Percentiles rank a stretch among this genome's conserved stretches.
Conservation (phyloP, 129 eudicot species). For the Artemisia argyi region DNA sequence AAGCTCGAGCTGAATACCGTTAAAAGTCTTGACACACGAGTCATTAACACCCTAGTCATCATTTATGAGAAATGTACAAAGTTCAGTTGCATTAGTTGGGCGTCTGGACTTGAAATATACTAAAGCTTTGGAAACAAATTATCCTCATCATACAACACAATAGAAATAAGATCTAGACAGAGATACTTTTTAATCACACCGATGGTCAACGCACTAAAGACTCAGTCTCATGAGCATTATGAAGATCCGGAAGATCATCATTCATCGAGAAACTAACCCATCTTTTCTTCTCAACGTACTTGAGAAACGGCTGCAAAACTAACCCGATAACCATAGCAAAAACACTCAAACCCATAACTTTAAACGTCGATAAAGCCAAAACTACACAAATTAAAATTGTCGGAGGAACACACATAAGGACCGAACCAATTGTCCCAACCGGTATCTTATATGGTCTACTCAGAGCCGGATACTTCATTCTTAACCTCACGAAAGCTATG, state of each 20-base stretch:
- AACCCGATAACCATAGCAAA: constrained; percentile 48
- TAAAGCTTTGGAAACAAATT: background rate
- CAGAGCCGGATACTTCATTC: constrained; percentile 40
- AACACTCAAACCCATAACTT: constrained; percentile 45
- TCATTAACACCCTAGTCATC: too few species aligned
- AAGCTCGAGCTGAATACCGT: too few species aligned
- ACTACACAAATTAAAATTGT: constrained; percentile 47
- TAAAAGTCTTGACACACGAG: too few species aligned
- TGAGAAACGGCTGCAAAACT: constrained; percentile 47
- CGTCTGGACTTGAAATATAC: background rate
- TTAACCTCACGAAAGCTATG: constrained; percentile 49
- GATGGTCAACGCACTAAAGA: constrained; percentile 14
- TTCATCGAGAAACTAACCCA: constrained; percentile 48
- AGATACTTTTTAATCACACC: background rate
- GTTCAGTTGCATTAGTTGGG: too few species aligned
- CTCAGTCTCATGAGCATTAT: constrained; percentile 18
- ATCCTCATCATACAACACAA: constrained; percentile 8
- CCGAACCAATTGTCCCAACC: constrained; percentile 42
- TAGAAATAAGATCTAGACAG: background rate
- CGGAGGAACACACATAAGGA: constrained; percentile 52
- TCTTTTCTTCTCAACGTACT: constrained; percentile 39
- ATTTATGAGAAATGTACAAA: too few species aligned
- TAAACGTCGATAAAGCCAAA: constrained; percentile 41
- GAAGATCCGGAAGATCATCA: constrained; percentile 35
- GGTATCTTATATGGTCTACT: constrained; percentile 53